Conservation (phyloP, 2,329 filamentous ascomycete species). For the Diplodia seriata region DNA sequence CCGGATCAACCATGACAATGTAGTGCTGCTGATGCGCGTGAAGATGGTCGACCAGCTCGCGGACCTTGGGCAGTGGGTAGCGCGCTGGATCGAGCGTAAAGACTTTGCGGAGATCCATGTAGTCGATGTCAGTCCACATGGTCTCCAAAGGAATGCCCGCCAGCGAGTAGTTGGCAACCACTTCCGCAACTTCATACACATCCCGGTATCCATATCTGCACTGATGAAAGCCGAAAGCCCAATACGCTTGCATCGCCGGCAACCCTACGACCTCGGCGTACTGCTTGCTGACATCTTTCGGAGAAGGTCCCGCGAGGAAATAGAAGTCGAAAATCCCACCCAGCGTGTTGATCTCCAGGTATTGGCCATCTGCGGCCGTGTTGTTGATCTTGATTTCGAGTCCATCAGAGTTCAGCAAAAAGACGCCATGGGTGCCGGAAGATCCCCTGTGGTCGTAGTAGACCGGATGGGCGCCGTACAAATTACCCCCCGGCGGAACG, state of each 20-base stretch:
- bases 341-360: slow-evolving; percentile 79
- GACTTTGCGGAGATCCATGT: slow-evolving; percentile 66
- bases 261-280: slow-evolving; percentile 59
- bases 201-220: slow-evolving; percentile 63
- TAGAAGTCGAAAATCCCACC: slow-evolving; percentile 75
- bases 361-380: slow-evolving; percentile 65
- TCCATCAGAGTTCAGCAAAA: slow-evolving; percentile 44
- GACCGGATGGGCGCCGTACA: slow-evolving; percentile 78
- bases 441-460: slow-evolving; percentile 73
- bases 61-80: slow-evolving; percentile 68
- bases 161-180: slow-evolving; percentile 70
- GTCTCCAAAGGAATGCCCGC: slow-evolving; percentile 73
- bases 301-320: slow-evolving; percentile 58
- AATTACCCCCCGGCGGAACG: slow-evolving; percentile 66
- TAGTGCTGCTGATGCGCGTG: slow-evolving; percentile 73
- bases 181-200: slow-evolving; percentile 69
- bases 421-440: slow-evolving; percentile 47
- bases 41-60: slow-evolving; percentile 69
- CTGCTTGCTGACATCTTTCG: slow-evolving; percentile 56
- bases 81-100: slow-evolving; percentile 71
- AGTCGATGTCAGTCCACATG: slow-evolving; percentile 78
- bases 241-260: slow-evolving; percentile 60
- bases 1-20: slow-evolving; percentile 80
- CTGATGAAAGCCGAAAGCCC: slow-evolving; percentile 61
- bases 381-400: slow-evolving; percentile 80